phyloP scores from a whole-genome alignment of 371 early-diverging fungal genomes.

The Aphelidium insulamus region DNA sequence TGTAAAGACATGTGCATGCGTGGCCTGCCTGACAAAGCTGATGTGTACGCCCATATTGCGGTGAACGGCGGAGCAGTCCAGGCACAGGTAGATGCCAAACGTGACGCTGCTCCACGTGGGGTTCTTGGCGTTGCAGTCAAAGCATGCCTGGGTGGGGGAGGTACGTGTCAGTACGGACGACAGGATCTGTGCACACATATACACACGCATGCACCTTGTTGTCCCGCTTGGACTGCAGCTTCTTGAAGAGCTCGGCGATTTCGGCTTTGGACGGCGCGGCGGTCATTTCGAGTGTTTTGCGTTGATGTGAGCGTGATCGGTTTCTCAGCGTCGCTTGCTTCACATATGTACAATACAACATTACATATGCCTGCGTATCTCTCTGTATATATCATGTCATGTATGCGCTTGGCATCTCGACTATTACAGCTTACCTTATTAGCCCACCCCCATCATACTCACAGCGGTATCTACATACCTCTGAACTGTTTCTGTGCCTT shows the following conservation, averaged over 20 bases:
- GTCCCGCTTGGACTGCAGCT: slow-evolving; percentile 43
- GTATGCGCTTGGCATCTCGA: too few relatives aligned
- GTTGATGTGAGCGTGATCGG: too few relatives aligned
- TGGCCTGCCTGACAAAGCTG: slow-evolving; percentile 80
- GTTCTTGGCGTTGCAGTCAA: slow-evolving; percentile 88
- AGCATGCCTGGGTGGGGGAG: slow-evolving; percentile 50
- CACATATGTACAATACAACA: too few relatives aligned
- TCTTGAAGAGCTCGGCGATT: slow-evolving; percentile 51
- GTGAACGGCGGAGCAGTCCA: slow-evolving; percentile 90
- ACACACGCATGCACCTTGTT: slow-evolving; percentile 32
- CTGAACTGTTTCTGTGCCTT: too few relatives aligned
- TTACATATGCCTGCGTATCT: too few relatives aligned
- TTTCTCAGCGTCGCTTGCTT: too few relatives aligned
- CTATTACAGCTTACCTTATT: too few relatives aligned
- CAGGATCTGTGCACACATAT: background rate
- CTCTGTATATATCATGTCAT: too few relatives aligned
- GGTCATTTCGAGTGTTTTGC: too few relatives aligned
- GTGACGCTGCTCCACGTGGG: slow-evolving; percentile 95
- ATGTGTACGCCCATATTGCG: slow-evolving; percentile 89
- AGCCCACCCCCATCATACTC: too few relatives aligned
- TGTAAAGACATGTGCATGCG: too few relatives aligned
- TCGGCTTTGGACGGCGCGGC: slow-evolving; percentile 39
- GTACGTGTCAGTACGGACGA: background rate
- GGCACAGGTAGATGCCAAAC: slow-evolving; percentile 92
- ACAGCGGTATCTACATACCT: too few relatives aligned